phyloP scores from a whole-genome alignment of 768 basidiomycete species.

The Mycena indigotica region DNA sequence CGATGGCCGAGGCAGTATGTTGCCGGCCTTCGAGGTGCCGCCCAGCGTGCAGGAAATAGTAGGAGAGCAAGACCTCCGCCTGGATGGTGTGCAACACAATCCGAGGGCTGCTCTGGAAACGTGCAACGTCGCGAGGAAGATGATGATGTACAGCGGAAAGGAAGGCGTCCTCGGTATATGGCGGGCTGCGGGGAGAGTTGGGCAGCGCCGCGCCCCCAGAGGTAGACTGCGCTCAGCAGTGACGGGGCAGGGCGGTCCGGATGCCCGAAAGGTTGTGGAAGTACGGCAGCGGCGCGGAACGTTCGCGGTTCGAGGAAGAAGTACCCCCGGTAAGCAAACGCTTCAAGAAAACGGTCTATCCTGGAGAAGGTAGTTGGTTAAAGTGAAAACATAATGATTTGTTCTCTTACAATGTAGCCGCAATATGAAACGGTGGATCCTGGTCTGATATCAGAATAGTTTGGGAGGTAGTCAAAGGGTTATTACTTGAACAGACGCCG shows the following conservation, averaged over 20 bases:
- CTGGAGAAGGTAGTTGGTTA: neutral
- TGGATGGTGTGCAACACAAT: conserved; percentile 35
- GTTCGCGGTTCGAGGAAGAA: neutral
- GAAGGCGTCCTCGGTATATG: conserved; percentile 27
- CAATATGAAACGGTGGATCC: neutral
- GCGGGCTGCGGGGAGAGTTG: conserved; percentile 10
- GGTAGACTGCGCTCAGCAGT: conserved; percentile 26
- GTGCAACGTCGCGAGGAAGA: conserved; percentile 28
- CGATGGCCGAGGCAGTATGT: conserved; percentile 37
- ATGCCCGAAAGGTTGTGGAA: neutral
- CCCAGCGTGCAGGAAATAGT: conserved; percentile 43
- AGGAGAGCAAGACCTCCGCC: conserved; percentile 42
- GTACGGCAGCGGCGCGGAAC: neutral
- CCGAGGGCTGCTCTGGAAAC: conserved; percentile 28
- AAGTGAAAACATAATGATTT: neutral
- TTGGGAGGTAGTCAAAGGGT: neutral
- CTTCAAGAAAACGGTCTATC: neutral
- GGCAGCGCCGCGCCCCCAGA: conserved; percentile 29
- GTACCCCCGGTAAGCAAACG: neutral
- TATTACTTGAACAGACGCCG: neutral
- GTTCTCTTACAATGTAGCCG: neutral
- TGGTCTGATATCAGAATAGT: neutral
- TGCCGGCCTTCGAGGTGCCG: conserved; percentile 44
- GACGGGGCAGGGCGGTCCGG: conserved; percentile 20
- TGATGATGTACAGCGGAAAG: conserved; percentile 34